phyloP scores from a whole-genome alignment of 108 stramenopile species.

The Cylindrotheca fusiformis region DNA sequence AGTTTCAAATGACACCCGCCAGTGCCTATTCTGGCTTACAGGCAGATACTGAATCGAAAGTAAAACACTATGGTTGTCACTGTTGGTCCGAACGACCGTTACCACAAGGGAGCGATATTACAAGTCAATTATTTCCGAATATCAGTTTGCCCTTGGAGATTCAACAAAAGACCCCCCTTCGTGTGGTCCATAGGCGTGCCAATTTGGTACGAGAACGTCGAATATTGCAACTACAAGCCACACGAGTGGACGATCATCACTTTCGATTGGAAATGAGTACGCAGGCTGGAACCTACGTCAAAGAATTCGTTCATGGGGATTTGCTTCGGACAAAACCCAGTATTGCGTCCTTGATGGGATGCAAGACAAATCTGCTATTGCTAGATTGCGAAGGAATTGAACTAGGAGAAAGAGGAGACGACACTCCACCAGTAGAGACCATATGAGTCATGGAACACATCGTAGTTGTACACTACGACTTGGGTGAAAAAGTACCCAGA shows the following conservation, averaged over 20 bases:
- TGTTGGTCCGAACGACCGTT: slow-evolving; percentile 61
- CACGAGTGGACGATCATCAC: slow-evolving; percentile 66
- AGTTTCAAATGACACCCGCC: slow-evolving; percentile 39
- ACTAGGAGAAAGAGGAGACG: slow-evolving; percentile 9
- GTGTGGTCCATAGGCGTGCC: slow-evolving; percentile 78
- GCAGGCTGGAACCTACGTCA: slow-evolving; percentile 83
- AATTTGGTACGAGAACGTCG: slow-evolving; percentile 51
- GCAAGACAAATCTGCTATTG: slow-evolving; percentile 71
- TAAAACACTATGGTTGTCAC: slow-evolving; percentile 78
- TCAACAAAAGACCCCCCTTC: slow-evolving; percentile 72
- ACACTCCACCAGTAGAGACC: neutral
- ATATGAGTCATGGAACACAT: too few species aligned
- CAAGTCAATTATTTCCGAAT: neutral
- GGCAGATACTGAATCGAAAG: slow-evolving; percentile 76
- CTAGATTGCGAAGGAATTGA: slow-evolving; percentile 83
- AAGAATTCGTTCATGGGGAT: slow-evolving; percentile 90
- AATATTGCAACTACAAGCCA: slow-evolving; percentile 43
- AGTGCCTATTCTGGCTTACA: slow-evolving; percentile 56
- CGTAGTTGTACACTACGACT: too few species aligned
- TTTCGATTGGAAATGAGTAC: slow-evolving; percentile 67
- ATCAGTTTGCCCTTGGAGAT: slow-evolving; percentile 54
- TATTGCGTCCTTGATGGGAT: slow-evolving; percentile 62
- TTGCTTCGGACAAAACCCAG: slow-evolving; percentile 75
- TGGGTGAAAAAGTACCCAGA: too few species aligned
- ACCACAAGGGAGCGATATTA: slow-evolving; percentile 15